A percentile compares a stretch with the other conserved stretches of the same genome.
These are phyloP conservation scores for Nannochloropsis gaditana DNA, from an alignment of 108 stramenopile genomes.

Conservation along the genomic window DNA sequence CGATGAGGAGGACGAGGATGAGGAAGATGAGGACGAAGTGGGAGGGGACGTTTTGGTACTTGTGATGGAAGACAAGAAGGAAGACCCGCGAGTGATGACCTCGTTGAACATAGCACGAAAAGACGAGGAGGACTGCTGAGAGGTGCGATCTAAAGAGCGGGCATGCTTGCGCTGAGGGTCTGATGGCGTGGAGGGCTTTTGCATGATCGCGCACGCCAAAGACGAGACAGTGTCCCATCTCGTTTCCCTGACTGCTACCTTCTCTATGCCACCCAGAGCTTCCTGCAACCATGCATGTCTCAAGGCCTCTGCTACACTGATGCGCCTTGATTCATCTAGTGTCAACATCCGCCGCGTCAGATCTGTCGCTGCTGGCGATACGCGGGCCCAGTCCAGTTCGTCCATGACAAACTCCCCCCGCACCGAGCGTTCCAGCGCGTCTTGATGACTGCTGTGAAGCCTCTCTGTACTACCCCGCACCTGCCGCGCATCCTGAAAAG, in stretches of 20 bases:
- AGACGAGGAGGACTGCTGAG: neutral
- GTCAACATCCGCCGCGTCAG: constrained; percentile 28
- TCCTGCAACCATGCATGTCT: constrained; percentile 27
- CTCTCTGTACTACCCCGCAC: neutral
- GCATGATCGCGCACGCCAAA: neutral
- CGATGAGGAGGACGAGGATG: neutral
- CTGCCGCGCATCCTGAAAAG: constrained; percentile 18
- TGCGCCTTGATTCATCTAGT: constrained; percentile 30
- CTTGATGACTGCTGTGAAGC: constrained; percentile 2
- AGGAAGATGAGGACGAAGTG: neutral
- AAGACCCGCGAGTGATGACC: neutral
- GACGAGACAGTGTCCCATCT: neutral
- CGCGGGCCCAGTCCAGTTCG: constrained; percentile 30
- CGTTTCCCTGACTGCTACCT: neutral
- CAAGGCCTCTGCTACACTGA: constrained; percentile 26
- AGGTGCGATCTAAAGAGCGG: neutral
- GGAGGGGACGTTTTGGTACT: neutral
- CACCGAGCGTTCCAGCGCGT: constrained; percentile 23
- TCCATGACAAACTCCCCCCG: constrained; percentile 29
- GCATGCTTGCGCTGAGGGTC: neutral
- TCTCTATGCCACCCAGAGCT: constrained; percentile 14
- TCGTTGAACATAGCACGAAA: neutral
- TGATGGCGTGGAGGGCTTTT: neutral
- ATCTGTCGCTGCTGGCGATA: constrained; percentile 40
- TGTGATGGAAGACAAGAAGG: neutral